A percentile compares a stretch with the other conserved stretches of the same genome.
Evolutionary conservation across 1,284 basidiomycete genomes (phyloP).

Genomic region (Austroboletus rostrupii): DNA sequence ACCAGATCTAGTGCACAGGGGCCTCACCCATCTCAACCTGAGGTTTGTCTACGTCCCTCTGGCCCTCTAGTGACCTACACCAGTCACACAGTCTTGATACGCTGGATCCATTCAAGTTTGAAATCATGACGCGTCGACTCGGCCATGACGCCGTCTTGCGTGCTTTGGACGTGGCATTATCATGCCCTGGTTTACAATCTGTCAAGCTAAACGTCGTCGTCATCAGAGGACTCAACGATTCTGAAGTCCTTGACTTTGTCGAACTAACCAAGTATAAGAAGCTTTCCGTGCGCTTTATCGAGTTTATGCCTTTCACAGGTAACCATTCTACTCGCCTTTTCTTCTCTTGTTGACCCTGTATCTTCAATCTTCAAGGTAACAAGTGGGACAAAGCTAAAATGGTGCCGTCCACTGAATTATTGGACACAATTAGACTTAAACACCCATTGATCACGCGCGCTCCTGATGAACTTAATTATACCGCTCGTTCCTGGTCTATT

Average conservation of each 20-base stretch:
- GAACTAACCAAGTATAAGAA: constrained; percentile 63
- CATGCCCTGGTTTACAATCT: constrained; percentile 45
- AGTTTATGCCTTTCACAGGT: constrained; percentile 93
- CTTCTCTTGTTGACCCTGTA: constrained; percentile 2
- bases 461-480: constrained; percentile 73
- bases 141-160: constrained; percentile 75
- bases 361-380: constrained; percentile 52
- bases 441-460: constrained; percentile 52
- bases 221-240: constrained; percentile 76
- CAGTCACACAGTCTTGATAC: constrained; percentile 66
- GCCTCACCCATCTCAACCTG: constrained; percentile 80
- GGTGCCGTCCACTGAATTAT: constrained; percentile 65
- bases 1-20: constrained; percentile 62
- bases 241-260: constrained; percentile 75
- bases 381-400: constrained; percentile 83
- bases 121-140: constrained; percentile 75
- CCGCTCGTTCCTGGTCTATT: constrained; percentile 75
- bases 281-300: constrained; percentile 81
- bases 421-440: constrained; percentile 44
- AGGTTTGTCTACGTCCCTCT: constrained; percentile 42
- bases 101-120: constrained; percentile 83
- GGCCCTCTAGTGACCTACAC: neutral
- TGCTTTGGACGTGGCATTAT: constrained; percentile 62
- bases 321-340: constrained; percentile 14
- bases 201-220: constrained; percentile 86